These are phyloP conservation scores for Westerdykella aurantiaca DNA, from an alignment of 2,329 filamentous ascomycete species.

Conservation along the genomic window DNA sequence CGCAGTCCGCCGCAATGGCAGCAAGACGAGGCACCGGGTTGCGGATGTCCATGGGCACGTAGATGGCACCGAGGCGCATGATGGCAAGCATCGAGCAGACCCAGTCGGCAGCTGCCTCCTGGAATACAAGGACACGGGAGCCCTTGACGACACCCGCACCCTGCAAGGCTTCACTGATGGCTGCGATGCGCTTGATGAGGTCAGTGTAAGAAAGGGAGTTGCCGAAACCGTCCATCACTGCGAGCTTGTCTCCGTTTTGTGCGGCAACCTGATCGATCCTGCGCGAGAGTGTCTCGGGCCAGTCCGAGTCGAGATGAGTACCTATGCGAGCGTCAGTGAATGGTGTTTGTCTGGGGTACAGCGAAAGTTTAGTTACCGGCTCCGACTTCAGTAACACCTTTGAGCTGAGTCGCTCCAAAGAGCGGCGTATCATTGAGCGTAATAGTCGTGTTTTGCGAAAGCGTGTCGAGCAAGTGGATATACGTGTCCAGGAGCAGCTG, in stretches of 20 bases:
- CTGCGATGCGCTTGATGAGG: slow-evolving; percentile 29
- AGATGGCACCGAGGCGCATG: slow-evolving; percentile 6
- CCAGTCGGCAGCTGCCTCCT: slow-evolving; percentile 34
- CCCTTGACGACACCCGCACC: background rate
- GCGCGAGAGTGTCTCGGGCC: slow-evolving; percentile 33
- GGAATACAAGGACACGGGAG: slow-evolving; percentile 38
- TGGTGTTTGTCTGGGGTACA: slow-evolving; percentile 1
- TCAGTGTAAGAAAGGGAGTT: slow-evolving; percentile 34
- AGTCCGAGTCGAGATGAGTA: slow-evolving; percentile 16
- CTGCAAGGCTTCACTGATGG: slow-evolving; percentile 31
- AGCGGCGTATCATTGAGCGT: slow-evolving; percentile 12
- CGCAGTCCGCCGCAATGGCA: slow-evolving; percentile 1
- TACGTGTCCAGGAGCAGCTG: slow-evolving; percentile 19
- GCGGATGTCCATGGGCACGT: slow-evolving; percentile 15
- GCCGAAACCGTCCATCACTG: slow-evolving; percentile 25
- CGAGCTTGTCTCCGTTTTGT: slow-evolving; percentile 12
- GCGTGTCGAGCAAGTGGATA: slow-evolving; percentile 12
- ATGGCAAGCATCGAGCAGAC: slow-evolving; percentile 17
- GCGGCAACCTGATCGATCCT: slow-evolving; percentile 34
- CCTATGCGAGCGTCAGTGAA: slow-evolving; percentile 7
- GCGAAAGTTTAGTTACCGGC: slow-evolving; percentile 3
- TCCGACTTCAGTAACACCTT: slow-evolving; percentile 6
- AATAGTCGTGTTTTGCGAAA: slow-evolving; percentile 12
- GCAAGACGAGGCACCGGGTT: slow-evolving; percentile 3
- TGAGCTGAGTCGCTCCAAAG: slow-evolving; percentile 5